Conservation (phyloP, 805 yeast genomes). For the Zygosaccharomyces siamensis region DNA sequence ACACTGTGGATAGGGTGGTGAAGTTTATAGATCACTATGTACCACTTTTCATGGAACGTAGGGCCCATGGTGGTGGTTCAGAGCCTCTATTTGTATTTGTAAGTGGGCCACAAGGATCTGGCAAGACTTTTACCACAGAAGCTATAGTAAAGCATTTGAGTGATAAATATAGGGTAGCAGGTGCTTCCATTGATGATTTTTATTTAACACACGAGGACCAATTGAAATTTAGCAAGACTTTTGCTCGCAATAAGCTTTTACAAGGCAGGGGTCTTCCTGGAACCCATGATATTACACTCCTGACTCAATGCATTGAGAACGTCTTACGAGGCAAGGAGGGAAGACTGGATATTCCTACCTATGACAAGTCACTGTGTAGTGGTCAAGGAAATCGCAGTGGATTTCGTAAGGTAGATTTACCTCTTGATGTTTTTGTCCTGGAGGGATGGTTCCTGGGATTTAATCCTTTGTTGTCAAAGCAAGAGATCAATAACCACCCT, state of each 20-base stretch:
- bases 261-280: slow-evolving; percentile 90
- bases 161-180: slow-evolving; percentile 36
- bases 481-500: slow-evolving; percentile 15
- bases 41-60: slow-evolving; percentile 21
- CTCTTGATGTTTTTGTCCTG: slow-evolving; percentile 62
- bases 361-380: slow-evolving; percentile 65
- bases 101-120: slow-evolving; percentile 78
- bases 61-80: slow-evolving; percentile 4
- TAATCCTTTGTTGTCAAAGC: slow-evolving; percentile 36
- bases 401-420: slow-evolving; percentile 26
- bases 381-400: slow-evolving; percentile 79
- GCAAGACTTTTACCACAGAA: slow-evolving; percentile 56
- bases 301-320: slow-evolving; percentile 21
- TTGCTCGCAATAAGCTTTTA: slow-evolving; percentile 49
- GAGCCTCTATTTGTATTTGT: slow-evolving; percentile 50
- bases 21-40: slow-evolving; percentile 22
- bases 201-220: slow-evolving; percentile 69
- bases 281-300: slow-evolving; percentile 65
- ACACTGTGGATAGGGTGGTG: slow-evolving; percentile 6
- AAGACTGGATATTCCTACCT: slow-evolving; percentile 50
- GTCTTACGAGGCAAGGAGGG: slow-evolving; percentile 36
- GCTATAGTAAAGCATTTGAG: slow-evolving; percentile 37
- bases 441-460: slow-evolving; percentile 97
- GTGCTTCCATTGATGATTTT: slow-evolving; percentile 79
- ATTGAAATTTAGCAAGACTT: slow-evolving; percentile 36